Base-by-base conservation (phyloP, 305 asterid genomes). In the Solanum hybrid region DNA sequence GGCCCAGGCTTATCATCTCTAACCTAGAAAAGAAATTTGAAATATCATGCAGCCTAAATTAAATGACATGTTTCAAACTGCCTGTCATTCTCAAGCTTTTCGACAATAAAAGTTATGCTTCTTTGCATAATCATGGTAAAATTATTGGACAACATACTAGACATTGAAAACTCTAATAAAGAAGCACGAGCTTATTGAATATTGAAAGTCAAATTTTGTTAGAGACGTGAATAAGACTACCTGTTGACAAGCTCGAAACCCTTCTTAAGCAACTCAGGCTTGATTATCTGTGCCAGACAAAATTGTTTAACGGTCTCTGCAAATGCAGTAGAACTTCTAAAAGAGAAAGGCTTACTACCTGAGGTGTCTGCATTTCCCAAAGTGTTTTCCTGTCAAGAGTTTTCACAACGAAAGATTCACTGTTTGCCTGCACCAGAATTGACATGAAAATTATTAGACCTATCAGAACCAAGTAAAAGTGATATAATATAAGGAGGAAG, bases 301-400 rank as follows among this genome's bases (percentile, higher is more conserved):
- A 72, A 76, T 36, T n/a, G 64, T 27, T 29, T 32, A n/a, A 79
- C 40, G 10, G 87, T 64, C 32, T 14, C 35, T 26, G 32, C 51
- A 73, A 14, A 11, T 22, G 35, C 77, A 9, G 72, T 60, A 66
- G 87, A 81, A 24, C 27, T 29, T 17, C 42, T 73, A 87, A n/a
- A 69, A 24, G 60, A 51, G 72, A 76, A 24, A 66, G 12, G 89
- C 34, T 79, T 80, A 89, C 76, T 89, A 97, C 99, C 99, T 97
- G 99, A 29, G 99, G 99, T 42, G 99, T 97, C 90, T 97, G 99
- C 99, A 97, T 97, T 93, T 97, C 99, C 99, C 99, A 97, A 24
- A 97, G 96, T 1, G 98, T 96, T 92, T 94, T 95, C 89, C 99
- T 92, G 93, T 97, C 98, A 82, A 97, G 93, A 88, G 99, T 97